These are phyloP conservation scores for Glaciozyma martinii DNA, from an alignment of 768 basidiomycete genomes.

Conservation along the genomic window DNA sequence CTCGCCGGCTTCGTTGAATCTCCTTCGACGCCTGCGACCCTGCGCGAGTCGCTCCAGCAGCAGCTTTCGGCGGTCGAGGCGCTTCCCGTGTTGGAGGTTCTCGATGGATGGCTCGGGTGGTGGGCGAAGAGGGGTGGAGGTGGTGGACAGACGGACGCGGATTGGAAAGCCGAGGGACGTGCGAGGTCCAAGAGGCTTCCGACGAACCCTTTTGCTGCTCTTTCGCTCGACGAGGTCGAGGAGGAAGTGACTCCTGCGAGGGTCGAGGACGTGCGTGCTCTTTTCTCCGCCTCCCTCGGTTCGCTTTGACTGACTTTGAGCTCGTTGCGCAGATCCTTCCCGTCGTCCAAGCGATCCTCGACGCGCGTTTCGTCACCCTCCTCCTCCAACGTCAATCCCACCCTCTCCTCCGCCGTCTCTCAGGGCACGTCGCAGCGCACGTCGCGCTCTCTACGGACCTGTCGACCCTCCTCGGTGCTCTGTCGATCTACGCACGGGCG, in stretches of 20 bases:
- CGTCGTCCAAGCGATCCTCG: constrained; percentile 28
- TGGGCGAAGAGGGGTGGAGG: constrained; percentile 6
- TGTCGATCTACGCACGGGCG: constrained; percentile 19
- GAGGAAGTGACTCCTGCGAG: not conserved
- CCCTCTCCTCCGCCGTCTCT: constrained; percentile 26
- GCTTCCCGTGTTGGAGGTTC: constrained; percentile 18
- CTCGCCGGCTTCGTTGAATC: constrained; percentile 17
- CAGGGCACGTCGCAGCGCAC: constrained; percentile 17
- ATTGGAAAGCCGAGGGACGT: constrained; percentile 1
- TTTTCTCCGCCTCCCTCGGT: not conserved
- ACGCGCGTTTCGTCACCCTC: constrained; percentile 31
- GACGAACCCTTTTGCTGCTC: constrained; percentile 11
- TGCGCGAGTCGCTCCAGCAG: constrained; percentile 18
- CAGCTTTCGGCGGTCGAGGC: constrained; percentile 22
- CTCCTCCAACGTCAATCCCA: constrained; percentile 27
- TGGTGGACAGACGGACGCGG: not conserved
- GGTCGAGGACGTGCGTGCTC: constrained; percentile 13
- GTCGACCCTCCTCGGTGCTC: constrained; percentile 21
- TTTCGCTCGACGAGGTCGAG: not conserved
- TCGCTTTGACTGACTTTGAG: not conserved
- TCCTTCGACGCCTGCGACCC: constrained; percentile 12
- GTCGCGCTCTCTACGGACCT: constrained; percentile 18
- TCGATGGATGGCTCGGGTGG: constrained; percentile 24
- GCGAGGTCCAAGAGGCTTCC: constrained; percentile 4
- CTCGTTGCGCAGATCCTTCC: constrained; percentile 13